Conservation (phyloP, 208 protist genomes). For the Porcisia deanei region DNA sequence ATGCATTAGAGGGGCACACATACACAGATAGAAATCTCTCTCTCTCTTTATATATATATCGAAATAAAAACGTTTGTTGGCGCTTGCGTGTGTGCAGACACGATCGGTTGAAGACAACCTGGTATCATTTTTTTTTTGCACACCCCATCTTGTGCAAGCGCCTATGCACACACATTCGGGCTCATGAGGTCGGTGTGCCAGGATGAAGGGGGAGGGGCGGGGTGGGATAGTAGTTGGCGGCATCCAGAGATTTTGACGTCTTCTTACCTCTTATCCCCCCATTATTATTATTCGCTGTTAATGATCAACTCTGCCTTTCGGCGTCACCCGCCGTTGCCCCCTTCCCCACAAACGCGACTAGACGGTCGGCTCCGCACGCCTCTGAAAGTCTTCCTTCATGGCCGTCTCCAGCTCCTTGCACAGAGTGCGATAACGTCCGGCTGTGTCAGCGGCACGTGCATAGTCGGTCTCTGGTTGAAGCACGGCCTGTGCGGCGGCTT, state of each 20-base stretch:
- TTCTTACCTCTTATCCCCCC: neutral
- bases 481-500: conserved; percentile 25
- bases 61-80: too few species aligned
- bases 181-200: too few species aligned
- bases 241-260: neutral
- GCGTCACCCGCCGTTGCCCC: neutral
- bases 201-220: neutral
- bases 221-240: too few species aligned
- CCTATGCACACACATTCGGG: too few species aligned
- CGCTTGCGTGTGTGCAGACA: too few species aligned
- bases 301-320: neutral
- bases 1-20: too few species aligned
- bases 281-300: neutral
- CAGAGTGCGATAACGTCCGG: conserved; percentile 50
- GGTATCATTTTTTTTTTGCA: too few species aligned
- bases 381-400: conserved; percentile 50
- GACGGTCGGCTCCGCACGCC: conserved; percentile 28
- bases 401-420: conserved; percentile 56
- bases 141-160: too few species aligned
- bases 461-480: conserved; percentile 47
- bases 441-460: conserved; percentile 39
- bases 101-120: too few species aligned
- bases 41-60: too few species aligned
- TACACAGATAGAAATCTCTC: too few species aligned
- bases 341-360: neutral